A percentile compares a stretch with the other conserved stretches of the same genome.
phyloP scores from a whole-genome alignment of 352 stramenopile genomes.

The Pythium phragmitis region DNA sequence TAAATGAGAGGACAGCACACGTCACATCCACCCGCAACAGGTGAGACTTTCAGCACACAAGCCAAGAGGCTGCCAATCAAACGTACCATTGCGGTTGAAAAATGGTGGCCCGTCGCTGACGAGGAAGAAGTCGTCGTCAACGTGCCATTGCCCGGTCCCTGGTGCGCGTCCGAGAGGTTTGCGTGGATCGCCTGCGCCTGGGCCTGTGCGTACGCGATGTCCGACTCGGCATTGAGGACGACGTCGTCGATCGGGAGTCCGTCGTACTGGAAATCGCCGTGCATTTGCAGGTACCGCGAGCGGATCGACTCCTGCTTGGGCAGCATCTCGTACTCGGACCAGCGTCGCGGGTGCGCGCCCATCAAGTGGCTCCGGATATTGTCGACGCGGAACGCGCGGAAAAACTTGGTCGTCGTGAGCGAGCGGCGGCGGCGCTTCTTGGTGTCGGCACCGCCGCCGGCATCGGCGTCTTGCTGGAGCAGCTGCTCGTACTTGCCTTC shows the following conservation, averaged over 20 bases:
- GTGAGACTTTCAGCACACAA: neutral
- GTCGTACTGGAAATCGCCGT: constrained; percentile 70
- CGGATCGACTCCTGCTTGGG: constrained; percentile 70
- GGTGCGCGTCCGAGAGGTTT: constrained; percentile 35
- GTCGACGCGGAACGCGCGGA: constrained; percentile 80
- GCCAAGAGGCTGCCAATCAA: too few species aligned
- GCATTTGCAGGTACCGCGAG: constrained; percentile 57
- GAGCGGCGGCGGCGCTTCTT: constrained; percentile 79
- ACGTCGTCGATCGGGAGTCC: constrained; percentile 69
- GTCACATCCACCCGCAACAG: neutral
- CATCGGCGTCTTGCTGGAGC: constrained; percentile 46
- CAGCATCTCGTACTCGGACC: constrained; percentile 77
- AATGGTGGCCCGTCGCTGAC: constrained; percentile 15
- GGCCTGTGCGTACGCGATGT: constrained; percentile 61
- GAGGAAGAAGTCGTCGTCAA: constrained; percentile 10
- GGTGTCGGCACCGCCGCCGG: constrained; percentile 33
- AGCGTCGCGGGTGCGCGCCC: constrained; percentile 69
- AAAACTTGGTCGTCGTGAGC: constrained; percentile 87
- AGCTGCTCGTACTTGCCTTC: constrained; percentile 77
- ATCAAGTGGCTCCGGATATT: constrained; percentile 86
- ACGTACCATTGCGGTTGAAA: constrained; percentile 48
- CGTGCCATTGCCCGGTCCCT: constrained; percentile 19
- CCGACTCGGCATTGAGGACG: constrained; percentile 52
- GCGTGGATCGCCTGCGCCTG: constrained; percentile 39
- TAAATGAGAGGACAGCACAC: neutral